Percentiles rank a stretch among this genome's conserved stretches.
phyloP scores from a whole-genome alignment of 805 yeast species.

The Wickerhamiella kurtzmanii region DNA sequence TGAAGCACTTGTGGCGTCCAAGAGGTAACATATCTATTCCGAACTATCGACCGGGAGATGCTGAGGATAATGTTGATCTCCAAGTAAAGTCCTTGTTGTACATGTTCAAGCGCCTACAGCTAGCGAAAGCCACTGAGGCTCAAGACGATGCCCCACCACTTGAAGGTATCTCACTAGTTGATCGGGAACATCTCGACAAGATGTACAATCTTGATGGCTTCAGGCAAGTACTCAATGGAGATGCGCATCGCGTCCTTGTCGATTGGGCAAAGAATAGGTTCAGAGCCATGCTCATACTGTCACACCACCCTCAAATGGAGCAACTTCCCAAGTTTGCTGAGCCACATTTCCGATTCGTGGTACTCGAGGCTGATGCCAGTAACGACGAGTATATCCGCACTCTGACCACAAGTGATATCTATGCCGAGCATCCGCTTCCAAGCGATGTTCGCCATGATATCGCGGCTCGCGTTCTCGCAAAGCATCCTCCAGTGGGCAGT shows the following conservation, averaged over 20 bases:
- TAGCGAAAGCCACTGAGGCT: slow-evolving; percentile 9
- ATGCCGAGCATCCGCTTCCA: slow-evolving; percentile 41
- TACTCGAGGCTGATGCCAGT: slow-evolving; percentile 31
- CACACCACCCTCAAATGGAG: slow-evolving; percentile 35
- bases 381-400: slow-evolving; percentile 34
- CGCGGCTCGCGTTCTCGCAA: slow-evolving; percentile 26
- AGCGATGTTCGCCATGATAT: slow-evolving; percentile 29
- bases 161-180: slow-evolving; percentile 18
- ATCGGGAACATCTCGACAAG: slow-evolving; percentile 35
- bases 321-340: slow-evolving; percentile 24
- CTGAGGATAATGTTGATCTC: slow-evolving; percentile 46
- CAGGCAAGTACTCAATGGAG: slow-evolving; percentile 30
- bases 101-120: slow-evolving; percentile 34
- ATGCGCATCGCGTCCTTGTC: slow-evolving; percentile 50
- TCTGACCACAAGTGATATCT: slow-evolving; percentile 38
- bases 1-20: slow-evolving; percentile 28
- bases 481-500: slow-evolving; percentile 4
- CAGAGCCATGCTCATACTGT: slow-evolving; percentile 44
- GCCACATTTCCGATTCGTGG: slow-evolving; percentile 24
- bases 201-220: slow-evolving; percentile 40
- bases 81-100: slow-evolving; percentile 48
- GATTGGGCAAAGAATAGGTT: slow-evolving; percentile 58
- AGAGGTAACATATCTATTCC: slow-evolving; percentile 34
- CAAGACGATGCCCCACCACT: slow-evolving; percentile 8
- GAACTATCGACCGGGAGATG: slow-evolving; percentile 32